Evolutionary conservation across 805 yeast genomes (phyloP).

Genomic region (Candida fluviatilis): DNA sequence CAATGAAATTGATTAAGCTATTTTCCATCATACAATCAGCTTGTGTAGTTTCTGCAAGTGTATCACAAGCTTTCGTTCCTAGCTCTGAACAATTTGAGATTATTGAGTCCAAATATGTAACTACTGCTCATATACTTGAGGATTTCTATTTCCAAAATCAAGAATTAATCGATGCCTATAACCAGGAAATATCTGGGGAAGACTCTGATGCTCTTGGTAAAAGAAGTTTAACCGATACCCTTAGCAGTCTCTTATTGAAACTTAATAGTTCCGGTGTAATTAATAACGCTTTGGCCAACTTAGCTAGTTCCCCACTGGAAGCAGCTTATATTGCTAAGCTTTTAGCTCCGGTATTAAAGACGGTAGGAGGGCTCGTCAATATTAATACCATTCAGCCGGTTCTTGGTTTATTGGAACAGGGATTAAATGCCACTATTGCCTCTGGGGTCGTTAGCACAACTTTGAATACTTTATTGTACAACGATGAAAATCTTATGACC

Average conservation of each 20-base stretch:
- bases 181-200: neutral
- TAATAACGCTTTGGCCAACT: constrained; percentile 16
- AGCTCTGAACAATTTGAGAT: neutral
- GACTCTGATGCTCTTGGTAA: neutral
- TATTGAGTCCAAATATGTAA: neutral
- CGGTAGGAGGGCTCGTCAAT: neutral
- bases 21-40: neutral
- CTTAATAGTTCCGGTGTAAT: constrained; percentile 25
- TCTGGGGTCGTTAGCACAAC: constrained; percentile 28
- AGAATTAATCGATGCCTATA: neutral
- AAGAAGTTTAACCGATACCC: constrained; percentile 1
- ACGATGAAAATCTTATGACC: constrained; percentile 24
- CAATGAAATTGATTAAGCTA: neutral
- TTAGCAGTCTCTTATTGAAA: constrained; percentile 11
- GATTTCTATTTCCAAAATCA: neutral
- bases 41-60: neutral
- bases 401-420: constrained; percentile 8
- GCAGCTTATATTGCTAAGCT: neutral
- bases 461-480: constrained; percentile 20
- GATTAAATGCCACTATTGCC: constrained; percentile 15
- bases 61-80: neutral
- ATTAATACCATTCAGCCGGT: neutral
- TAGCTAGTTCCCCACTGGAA: constrained; percentile 5
- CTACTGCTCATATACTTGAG: neutral
- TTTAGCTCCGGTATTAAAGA: neutral